These are phyloP conservation scores for Flaveria bidentis DNA, from an alignment of 129 eudicot genomes.

Conservation along the genomic window DNA sequence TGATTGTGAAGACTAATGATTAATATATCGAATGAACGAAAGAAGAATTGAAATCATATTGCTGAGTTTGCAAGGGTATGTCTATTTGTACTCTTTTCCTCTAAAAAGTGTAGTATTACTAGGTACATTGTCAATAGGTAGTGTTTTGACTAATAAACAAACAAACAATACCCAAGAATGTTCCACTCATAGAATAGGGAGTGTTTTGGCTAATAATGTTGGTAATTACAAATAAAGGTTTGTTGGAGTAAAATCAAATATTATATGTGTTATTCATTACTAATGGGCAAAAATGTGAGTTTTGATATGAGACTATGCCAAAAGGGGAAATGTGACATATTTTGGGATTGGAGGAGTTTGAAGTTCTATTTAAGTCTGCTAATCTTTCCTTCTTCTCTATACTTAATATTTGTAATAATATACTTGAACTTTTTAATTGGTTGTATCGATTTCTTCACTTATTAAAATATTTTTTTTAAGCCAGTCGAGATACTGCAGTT, in stretches of 20 bases:
- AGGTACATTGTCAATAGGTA: not conserved
- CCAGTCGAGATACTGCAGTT: not conserved
- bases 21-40: not conserved
- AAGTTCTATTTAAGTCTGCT: not conserved
- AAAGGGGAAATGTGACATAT: conserved; percentile 11
- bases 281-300: not conserved
- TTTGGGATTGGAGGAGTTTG: not conserved
- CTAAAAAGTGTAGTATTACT: too few relatives aligned
- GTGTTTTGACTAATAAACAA: conserved; percentile 1
- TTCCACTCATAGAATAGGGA: not conserved
- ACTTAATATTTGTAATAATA: conserved; percentile 3
- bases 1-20: not conserved
- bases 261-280: not conserved
- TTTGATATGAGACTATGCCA: conserved; percentile 1
- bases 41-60: not conserved
- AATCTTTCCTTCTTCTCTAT: not conserved
- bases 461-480: not conserved
- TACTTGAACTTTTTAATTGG: not conserved
- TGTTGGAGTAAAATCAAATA: conserved; percentile 6
- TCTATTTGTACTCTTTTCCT: not conserved
- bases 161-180: too few relatives aligned
- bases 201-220: conserved; percentile 4
- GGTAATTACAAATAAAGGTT: conserved; percentile 3
- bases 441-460: not conserved
- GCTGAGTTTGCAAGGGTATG: not conserved